These are phyloP conservation scores for Nymphaea colorata DNA, from an alignment of 164 flowering plant species.

Conservation along the genomic window DNA sequence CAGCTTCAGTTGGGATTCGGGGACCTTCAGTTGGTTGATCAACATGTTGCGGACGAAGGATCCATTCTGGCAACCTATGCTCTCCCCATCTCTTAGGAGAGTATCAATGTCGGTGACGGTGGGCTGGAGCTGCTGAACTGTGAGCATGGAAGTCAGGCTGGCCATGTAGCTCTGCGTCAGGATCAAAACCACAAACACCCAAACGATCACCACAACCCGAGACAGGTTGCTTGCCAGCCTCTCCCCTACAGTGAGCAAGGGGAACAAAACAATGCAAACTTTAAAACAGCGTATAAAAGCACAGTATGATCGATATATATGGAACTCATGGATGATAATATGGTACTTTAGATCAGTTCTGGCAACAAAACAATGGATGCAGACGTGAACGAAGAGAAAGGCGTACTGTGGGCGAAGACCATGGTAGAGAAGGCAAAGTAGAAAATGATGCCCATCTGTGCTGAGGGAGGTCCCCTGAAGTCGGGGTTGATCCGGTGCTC, in stretches of 20 bases:
- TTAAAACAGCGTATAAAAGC: neutral
- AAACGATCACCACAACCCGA: conserved; percentile 31
- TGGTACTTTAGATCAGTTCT: neutral
- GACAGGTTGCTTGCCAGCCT: conserved; percentile 26
- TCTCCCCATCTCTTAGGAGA: conserved; percentile 17
- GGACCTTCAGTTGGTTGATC: conserved; percentile 9
- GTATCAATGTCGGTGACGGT: conserved; percentile 18
- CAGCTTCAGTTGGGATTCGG: conserved; percentile 8
- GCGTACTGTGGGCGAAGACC: conserved; percentile 6
- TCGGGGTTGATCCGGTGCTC: conserved; percentile 3
- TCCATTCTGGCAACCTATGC: conserved; percentile 24
- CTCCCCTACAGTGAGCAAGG: conserved; percentile 20
- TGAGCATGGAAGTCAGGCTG: conserved; percentile 27
- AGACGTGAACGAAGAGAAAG: neutral
- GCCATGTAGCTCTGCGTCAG: conserved; percentile 40
- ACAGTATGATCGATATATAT: neutral
- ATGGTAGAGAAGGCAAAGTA: conserved; percentile 4
- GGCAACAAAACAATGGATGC: neutral
- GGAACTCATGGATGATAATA: neutral
- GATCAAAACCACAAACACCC: conserved; percentile 40
- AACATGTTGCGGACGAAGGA: conserved; percentile 24
- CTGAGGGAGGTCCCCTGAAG: neutral
- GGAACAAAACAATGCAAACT: too few relatives aligned
- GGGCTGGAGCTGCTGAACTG: conserved; percentile 32
- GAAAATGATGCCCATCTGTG: neutral